Conservation (phyloP, 768 basidiomycete species). For the Termitomyces sp. region DNA sequence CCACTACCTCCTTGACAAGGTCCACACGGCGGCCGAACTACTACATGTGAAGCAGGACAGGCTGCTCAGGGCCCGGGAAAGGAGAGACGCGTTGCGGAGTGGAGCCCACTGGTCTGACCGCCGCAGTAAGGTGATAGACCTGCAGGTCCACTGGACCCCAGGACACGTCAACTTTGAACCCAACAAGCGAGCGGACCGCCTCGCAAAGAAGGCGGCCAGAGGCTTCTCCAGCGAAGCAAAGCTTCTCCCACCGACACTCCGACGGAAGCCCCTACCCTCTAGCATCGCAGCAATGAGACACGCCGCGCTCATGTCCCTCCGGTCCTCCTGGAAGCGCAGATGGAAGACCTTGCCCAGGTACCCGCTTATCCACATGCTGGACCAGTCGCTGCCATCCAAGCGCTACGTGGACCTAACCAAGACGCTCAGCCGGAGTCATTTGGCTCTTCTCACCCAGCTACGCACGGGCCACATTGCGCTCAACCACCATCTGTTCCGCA, state of each 20-base stretch:
- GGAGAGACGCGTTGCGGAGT: too few relatives aligned
- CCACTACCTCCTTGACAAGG: too few relatives aligned
- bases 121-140: too few relatives aligned
- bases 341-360: constrained; percentile 6
- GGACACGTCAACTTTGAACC: not conserved
- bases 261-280: not conserved
- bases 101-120: too few relatives aligned
- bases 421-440: not conserved
- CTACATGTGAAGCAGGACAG: too few relatives aligned
- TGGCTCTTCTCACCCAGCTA: constrained; percentile 23
- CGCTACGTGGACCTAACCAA: not conserved
- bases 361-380: not conserved
- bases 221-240: not conserved
- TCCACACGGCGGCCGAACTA: too few relatives aligned
- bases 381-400: constrained; percentile 7
- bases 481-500: constrained; percentile 22
- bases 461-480: constrained; percentile 25
- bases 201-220: not conserved
- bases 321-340: not conserved
- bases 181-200: not conserved
- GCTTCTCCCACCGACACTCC: not conserved
- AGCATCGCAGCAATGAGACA: not conserved
- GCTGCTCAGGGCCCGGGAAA: too few relatives aligned
- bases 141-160: not conserved
- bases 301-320: not conserved